Conservation (phyloP, 2,329 filamentous ascomycete species). For the Daldinia eschscholtzii region DNA sequence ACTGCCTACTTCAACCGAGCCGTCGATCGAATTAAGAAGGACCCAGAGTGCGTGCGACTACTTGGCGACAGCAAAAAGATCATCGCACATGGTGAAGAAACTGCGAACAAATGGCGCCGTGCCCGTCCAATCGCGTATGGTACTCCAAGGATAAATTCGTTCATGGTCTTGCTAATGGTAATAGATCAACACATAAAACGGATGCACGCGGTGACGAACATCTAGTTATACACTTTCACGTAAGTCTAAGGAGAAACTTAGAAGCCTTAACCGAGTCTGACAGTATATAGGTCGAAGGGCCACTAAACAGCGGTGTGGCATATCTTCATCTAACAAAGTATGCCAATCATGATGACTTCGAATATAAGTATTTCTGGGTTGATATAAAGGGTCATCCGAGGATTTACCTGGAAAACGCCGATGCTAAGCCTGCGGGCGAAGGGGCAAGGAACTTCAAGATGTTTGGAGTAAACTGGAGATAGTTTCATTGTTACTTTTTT, state of each 20-base stretch:
- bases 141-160: not conserved
- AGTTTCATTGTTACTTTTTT: conserved; percentile 17
- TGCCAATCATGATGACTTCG: conserved; percentile 73
- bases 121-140: conserved; percentile 71
- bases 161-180: conserved; percentile 48
- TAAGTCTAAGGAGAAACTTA: conserved; percentile 55
- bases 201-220: conserved; percentile 84
- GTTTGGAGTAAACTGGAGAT: conserved; percentile 73
- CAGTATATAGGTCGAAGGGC: conserved; percentile 76
- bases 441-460: conserved; percentile 64
- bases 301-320: conserved; percentile 78
- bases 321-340: conserved; percentile 81
- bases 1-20: conserved; percentile 90
- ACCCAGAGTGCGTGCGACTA: conserved; percentile 76
- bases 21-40: conserved; percentile 80
- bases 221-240: conserved; percentile 86
- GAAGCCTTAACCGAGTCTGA: conserved; percentile 44
- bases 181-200: conserved; percentile 73
- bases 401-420: conserved; percentile 74
- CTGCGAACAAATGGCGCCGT: conserved; percentile 83
- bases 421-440: conserved; percentile 54
- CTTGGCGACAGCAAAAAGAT: conserved; percentile 83
- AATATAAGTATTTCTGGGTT: conserved; percentile 84
- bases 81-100: conserved; percentile 83
- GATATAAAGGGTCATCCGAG: conserved; percentile 80